These are phyloP conservation scores for Davidsoniella virescens DNA, from an alignment of 2,329 filamentous ascomycete species.

Conservation along the genomic window DNA sequence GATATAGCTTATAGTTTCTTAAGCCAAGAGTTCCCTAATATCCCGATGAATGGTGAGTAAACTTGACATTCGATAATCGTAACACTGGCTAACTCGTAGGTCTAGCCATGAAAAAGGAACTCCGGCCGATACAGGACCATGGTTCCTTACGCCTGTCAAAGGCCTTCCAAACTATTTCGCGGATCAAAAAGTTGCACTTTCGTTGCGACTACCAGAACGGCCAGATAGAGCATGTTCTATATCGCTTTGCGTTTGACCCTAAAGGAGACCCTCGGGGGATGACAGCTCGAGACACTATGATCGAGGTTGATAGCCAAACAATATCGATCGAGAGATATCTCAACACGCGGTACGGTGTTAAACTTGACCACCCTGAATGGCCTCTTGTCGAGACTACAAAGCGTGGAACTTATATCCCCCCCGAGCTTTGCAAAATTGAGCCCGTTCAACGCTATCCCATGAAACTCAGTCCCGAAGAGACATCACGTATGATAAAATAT, in stretches of 20 bases:
- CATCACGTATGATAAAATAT: constrained; percentile 79
- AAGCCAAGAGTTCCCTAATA: no score
- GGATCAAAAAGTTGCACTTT: constrained; percentile 40
- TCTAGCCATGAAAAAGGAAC: no score
- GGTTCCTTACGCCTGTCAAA: background rate
- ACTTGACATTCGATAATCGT: no score
- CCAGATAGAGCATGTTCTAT: constrained; percentile 29
- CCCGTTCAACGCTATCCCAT: constrained; percentile 44
- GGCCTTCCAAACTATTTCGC: constrained; percentile 32
- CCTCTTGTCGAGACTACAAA: constrained; percentile 43
- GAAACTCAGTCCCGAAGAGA: constrained; percentile 49
- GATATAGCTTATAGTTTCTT: constrained; percentile 16
- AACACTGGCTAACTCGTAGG: no score
- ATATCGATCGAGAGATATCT: constrained; percentile 40
- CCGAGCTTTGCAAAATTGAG: constrained; percentile 40
- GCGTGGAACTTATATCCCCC: constrained; percentile 36
- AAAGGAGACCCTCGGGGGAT: constrained; percentile 29
- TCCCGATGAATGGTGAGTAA: no score
- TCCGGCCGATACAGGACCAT: no score
- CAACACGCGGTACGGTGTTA: constrained; percentile 33
- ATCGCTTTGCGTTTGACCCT: constrained; percentile 31
- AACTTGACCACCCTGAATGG: constrained; percentile 29
- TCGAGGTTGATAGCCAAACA: constrained; percentile 34
- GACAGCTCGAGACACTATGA: constrained; percentile 34
- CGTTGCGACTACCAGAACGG: constrained; percentile 31